Evolutionary conservation across 108 stramenopile species (phyloP).

Genomic region (Heterococcus sp.): DNA sequence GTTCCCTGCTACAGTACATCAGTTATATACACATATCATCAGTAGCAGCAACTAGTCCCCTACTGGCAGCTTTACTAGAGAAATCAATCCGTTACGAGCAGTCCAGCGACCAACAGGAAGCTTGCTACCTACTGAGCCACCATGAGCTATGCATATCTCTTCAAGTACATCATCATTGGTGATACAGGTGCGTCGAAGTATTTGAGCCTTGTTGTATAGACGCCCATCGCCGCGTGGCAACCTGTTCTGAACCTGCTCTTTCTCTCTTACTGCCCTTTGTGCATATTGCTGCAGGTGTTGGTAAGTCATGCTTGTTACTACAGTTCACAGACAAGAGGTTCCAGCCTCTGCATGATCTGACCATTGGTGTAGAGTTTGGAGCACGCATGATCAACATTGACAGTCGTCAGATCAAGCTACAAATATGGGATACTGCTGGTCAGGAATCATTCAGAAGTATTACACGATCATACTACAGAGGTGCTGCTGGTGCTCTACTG

Average conservation of each 20-base stretch:
- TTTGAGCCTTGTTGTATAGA: neutral
- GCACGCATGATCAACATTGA: conserved; percentile 90
- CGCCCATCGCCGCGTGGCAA: neutral
- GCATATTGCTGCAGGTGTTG: conserved; percentile 89
- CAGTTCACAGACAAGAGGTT: conserved; percentile 99
- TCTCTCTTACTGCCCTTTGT: neutral
- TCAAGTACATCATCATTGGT: conserved; percentile 93
- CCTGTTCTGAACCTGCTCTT: too few relatives aligned
- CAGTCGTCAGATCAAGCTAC: conserved; percentile 82
- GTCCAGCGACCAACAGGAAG: too few relatives aligned
- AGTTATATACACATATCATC: too few relatives aligned
- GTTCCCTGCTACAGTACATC: too few relatives aligned
- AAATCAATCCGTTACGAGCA: too few relatives aligned
- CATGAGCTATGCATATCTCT: conserved; percentile 53
- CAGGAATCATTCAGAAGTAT: conserved; percentile 98
- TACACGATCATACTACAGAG: conserved; percentile 97
- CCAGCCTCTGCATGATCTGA: conserved; percentile 97
- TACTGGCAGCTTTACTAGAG: too few relatives aligned
- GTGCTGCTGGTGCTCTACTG: conserved; percentile 94
- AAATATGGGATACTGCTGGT: conserved; percentile 72
- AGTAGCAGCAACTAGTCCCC: too few relatives aligned
- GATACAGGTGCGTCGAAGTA: conserved; percentile 76
- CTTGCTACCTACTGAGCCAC: too few relatives aligned
- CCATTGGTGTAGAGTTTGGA: conserved; percentile 98
- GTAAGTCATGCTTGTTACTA: conserved; percentile 96